Conservation (phyloP, 768 basidiomycete genomes). For the Pulveroboletus sp. region DNA sequence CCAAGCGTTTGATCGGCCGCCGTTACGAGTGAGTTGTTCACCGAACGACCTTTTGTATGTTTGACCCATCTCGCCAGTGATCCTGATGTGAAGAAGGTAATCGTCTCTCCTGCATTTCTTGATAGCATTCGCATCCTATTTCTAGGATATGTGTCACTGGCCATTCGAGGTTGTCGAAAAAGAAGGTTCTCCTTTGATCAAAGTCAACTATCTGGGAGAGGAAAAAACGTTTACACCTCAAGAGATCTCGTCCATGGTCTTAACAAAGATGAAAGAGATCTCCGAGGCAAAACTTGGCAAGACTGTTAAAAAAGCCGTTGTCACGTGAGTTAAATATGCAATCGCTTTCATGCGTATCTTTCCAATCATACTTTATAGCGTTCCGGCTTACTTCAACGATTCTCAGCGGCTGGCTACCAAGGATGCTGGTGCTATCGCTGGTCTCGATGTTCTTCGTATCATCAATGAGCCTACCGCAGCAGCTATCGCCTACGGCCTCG, state of each 20-base stretch:
- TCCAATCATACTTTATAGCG: conserved; percentile 40
- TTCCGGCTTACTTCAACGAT: conserved; percentile 99
- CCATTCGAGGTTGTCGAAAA: conserved; percentile 96
- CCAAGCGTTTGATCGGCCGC: conserved; percentile 97
- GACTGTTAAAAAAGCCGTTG: conserved; percentile 97
- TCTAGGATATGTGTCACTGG: conserved; percentile 93
- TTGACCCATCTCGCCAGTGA: conserved; percentile 49
- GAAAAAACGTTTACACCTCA: conserved; percentile 96
- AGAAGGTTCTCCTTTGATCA: conserved; percentile 95
- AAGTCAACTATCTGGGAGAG: conserved; percentile 92
- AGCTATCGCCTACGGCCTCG: conserved; percentile 98
- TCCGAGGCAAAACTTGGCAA: conserved; percentile 99
- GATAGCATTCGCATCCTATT: background rate
- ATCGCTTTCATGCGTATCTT: background rate
- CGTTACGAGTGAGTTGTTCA: conserved; percentile 75
- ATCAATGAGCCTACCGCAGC: conserved; percentile 99
- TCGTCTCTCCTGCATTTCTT: background rate
- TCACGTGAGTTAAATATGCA: conserved; percentile 68
- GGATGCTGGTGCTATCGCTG: conserved; percentile 97
- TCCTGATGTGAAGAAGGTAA: conserved; percentile 87
- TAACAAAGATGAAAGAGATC: conserved; percentile 99
- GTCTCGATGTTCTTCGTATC: conserved; percentile 99
- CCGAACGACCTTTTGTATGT: background rate
- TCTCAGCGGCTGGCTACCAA: conserved; percentile 99
- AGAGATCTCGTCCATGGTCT: conserved; percentile 99